Base-by-base conservation (phyloP, 2,329 filamentous ascomycete genomes). In the Sclerotinia spermophila region DNA sequence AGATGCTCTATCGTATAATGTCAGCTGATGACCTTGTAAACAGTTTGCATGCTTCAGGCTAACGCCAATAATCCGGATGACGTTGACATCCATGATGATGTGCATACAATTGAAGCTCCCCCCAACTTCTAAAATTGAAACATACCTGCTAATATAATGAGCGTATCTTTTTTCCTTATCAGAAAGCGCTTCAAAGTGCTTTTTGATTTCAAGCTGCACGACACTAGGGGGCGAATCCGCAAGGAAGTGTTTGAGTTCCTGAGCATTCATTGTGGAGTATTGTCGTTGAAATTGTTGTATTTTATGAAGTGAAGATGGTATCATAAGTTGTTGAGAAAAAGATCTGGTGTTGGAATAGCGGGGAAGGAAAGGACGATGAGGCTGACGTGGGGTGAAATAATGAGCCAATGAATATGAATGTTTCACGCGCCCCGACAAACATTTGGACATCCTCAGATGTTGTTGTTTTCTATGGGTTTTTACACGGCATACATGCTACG, bases 191-290 rank as follows among this genome's bases (percentile, higher is more conserved):
- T 95, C 91, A 77, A 98, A 99, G 82, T 98, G 95, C 79, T 93
- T 92, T 82, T 93, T 93, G 80, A 98, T 96, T 80, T 93, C 90
- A 65, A 99, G 87, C 62, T 90, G 89, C 71, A 97, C 95, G 70
- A 97, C 89, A 64, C 90, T 92, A 1, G 96, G 96, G 60, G 96
- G 96, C 74, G 91, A 90, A 81, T 99, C 96, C 61, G 96, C 94
- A 72, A 97, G 86, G 81, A 97, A 97, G 79, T 97, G 91, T 80
- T 84, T 84, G 73, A 90, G 83, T 74, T 90, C 88, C 75, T 86
- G 81, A 71, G 86, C 81, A 76, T 88, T 83, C 86, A 90, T 89
- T 8, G 72, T 76, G 38, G 58, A 71, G 70, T 77, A 65, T 60
- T 77, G 72, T 66, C 72, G 61, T 71, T 75, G 74, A 40, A 75